Conservation (phyloP, 257 asterid species). For the Lycium ferocissimum region DNA sequence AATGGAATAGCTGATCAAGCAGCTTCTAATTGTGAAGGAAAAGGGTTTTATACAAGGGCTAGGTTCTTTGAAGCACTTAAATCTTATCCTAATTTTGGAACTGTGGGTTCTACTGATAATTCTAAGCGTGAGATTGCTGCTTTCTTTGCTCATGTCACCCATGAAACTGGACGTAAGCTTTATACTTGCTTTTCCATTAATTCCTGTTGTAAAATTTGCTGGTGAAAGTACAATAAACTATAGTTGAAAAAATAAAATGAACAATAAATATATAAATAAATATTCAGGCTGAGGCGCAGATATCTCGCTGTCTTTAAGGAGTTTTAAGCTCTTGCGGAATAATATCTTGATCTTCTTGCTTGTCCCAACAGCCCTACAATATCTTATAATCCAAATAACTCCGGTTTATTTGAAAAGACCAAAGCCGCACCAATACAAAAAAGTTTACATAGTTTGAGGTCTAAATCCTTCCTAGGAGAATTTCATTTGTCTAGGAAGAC, state of each 20-base stretch:
- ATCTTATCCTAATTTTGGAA: neutral
- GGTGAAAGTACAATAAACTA: too few species aligned
- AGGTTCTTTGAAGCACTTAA: neutral
- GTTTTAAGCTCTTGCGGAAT: too few species aligned
- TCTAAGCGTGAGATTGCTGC: conserved; percentile 26
- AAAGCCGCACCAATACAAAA: too few species aligned
- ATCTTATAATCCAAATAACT: too few species aligned
- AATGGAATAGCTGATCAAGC: conserved; percentile 28
- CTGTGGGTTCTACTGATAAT: neutral
- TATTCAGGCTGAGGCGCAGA: too few species aligned
- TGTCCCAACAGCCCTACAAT: too few species aligned
- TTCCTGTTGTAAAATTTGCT: too few species aligned
- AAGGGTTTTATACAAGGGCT: conserved; percentile 21
- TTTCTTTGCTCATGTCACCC: conserved; percentile 11
- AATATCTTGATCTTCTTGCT: too few species aligned
- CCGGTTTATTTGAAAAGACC: too few species aligned
- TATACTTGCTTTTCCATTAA: neutral
- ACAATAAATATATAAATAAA: too few species aligned
- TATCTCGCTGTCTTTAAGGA: too few species aligned
- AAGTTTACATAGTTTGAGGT: neutral
- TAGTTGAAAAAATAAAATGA: too few species aligned
- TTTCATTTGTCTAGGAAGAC: neutral
- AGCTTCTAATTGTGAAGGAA: neutral
- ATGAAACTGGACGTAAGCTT: conserved; percentile 19
- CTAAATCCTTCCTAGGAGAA: neutral